phyloP scores from a whole-genome alignment of 345 rosid species.

The Rhodamnia argentea region DNA sequence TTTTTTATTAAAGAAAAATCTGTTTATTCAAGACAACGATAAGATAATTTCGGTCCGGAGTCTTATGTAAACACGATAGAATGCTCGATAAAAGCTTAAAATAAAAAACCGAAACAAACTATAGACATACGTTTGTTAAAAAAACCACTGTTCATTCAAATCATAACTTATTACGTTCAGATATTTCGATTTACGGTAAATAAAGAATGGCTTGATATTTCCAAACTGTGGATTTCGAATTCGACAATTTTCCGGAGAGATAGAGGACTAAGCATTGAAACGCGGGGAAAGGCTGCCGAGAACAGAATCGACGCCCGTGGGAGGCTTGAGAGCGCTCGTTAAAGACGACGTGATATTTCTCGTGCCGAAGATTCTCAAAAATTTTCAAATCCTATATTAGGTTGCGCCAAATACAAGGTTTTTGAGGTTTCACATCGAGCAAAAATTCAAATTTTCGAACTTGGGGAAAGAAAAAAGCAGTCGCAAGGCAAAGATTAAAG shows the following conservation, averaged over 20 bases:
- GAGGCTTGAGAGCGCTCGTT: no score
- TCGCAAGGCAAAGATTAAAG: background rate
- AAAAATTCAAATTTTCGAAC: background rate
- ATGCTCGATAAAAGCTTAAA: background rate
- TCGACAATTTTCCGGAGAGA: no score
- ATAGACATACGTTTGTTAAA: background rate
- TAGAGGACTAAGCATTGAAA: no score
- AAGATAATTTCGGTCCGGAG: background rate
- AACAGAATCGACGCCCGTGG: no score
- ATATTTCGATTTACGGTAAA: background rate
- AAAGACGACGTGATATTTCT: no score
- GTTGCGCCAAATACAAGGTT: background rate
- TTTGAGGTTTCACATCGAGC: background rate
- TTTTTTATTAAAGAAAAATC: background rate
- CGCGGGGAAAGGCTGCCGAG: no score
- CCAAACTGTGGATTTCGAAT: background rate
- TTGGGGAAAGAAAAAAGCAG: background rate
- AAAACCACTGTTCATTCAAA: background rate
- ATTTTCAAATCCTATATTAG: no score
- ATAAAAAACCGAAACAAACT: background rate
- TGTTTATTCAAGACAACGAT: background rate
- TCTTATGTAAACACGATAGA: accelerated
- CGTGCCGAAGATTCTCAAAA: no score
- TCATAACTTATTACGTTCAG: background rate
- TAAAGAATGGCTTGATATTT: background rate